Base-by-base conservation (phyloP, 768 basidiomycete genomes). In the Kwoniella sp. region DNA sequence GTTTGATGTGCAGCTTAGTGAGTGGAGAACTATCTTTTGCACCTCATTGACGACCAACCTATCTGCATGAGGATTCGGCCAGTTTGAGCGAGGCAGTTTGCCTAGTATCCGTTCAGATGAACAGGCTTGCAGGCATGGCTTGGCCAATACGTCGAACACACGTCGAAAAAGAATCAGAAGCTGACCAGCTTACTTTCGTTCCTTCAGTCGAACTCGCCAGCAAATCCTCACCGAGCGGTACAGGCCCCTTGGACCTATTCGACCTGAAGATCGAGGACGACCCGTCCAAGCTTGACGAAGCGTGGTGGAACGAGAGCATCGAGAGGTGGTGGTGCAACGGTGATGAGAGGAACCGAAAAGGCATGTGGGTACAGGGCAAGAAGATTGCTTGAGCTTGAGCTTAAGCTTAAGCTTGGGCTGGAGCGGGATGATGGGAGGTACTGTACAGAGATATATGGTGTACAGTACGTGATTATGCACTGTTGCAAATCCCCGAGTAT, bases 271-370 rank as follows among this genome's bases (percentile, higher is more conserved):
- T 50, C 7, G n/a, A 13, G 1, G 53, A 41, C 13, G 41, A 25
- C 22, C 30, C 30, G 4, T 37, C 29, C 11, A 45, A 56, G 17
- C 58, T 55, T 59, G 68, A 59, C 5, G 59, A 65, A 38, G 56
- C 62, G 59, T 55, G 30, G 58, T 56, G 85, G 58, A 81, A 82
- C 48, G 89, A 88, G 56, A 82, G 86, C 81, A 69, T 93, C 25
- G 93, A 94, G 79, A 91, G 89, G 75, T 93, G 93, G 93, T 94
- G 91, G 91, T 90, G 90, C 71, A 76, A 89, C 47, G 92, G 92
- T 0, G 88, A 90, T 73, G 73, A 73, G 4, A 83, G 85, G 56
- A 93, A 93, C 80, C 85, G 90, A 22, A 72, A 63, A 1, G 83
- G 81, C 2, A 84, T 92, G 79, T 95, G 91, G 90, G 84, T 93